phyloP scores from a whole-genome alignment of 2,329 filamentous ascomycete genomes.

The Exutisphaerella laricina region DNA sequence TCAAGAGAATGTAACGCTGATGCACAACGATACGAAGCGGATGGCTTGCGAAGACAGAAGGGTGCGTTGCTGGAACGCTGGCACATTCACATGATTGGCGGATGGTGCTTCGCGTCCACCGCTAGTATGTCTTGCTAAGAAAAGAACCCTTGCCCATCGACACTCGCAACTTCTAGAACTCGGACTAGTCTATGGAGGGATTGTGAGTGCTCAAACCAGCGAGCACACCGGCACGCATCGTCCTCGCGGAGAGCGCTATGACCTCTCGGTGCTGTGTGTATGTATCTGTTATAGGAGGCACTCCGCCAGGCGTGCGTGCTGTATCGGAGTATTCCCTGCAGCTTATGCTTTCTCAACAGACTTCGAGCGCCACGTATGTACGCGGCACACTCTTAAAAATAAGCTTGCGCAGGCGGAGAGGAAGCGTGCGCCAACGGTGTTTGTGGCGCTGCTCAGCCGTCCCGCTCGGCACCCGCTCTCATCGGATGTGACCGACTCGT shows the following conservation, averaged over 20 bases:
- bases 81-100: slow-evolving; percentile 13
- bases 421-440: neutral
- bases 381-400: slow-evolving; percentile 6
- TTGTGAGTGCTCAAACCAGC: too few relatives aligned
- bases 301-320: too few relatives aligned
- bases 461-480: too few relatives aligned
- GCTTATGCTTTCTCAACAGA: neutral
- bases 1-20: slow-evolving; percentile 12
- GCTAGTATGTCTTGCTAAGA: slow-evolving; percentile 8
- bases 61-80: slow-evolving; percentile 11
- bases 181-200: neutral
- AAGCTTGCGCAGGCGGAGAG: too few relatives aligned
- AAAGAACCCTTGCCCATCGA: slow-evolving; percentile 2
- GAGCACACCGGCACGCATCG: too few relatives aligned
- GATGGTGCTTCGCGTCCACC: slow-evolving; percentile 13
- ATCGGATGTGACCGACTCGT: neutral
- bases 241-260: too few relatives aligned
- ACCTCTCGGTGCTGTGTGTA: too few relatives aligned
- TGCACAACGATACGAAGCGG: slow-evolving; percentile 9
- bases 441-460: slow-evolving; percentile 2
- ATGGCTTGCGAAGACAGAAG: slow-evolving; percentile 6
- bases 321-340: too few relatives aligned
- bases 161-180: slow-evolving; percentile 8
- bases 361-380: slow-evolving; percentile 1
- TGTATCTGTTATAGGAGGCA: too few relatives aligned